Percentiles rank a stretch among this genome's conserved stretches.
Evolutionary conservation across 2,329 filamentous ascomycete genomes (phyloP).

Genomic region (Penicillium sp.): DNA sequence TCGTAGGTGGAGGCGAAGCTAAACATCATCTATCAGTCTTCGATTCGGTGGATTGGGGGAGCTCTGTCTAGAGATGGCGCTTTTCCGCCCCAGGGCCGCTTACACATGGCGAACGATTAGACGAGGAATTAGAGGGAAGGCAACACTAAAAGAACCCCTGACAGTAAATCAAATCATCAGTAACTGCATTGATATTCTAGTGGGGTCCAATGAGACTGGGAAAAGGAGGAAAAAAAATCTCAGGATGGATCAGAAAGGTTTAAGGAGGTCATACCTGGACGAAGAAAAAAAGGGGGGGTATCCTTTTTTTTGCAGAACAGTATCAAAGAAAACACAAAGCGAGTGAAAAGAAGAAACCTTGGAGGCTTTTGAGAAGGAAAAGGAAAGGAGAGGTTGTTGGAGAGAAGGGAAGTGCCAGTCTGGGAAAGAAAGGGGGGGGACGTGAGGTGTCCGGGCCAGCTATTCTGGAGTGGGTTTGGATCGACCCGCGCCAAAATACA

Average conservation of each 20-base stretch:
- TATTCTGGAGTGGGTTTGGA: conserved; percentile 25
- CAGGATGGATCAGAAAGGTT: neutral
- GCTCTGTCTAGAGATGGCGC: neutral
- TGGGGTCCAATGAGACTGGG: conserved; percentile 9
- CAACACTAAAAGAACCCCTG: conserved; percentile 30
- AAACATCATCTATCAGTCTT: conserved; percentile 26
- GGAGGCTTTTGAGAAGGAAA: conserved; percentile 15
- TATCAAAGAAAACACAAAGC: conserved; percentile 15
- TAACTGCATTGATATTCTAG: conserved; percentile 1
- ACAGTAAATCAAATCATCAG: conserved; percentile 14
- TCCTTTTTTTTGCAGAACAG: neutral
- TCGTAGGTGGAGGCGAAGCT: conserved; percentile 35
- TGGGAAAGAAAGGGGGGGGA: conserved; percentile 36
- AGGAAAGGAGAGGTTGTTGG: conserved; percentile 27
- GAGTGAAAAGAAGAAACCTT: conserved; percentile 23
- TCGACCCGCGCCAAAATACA: conserved; percentile 13
- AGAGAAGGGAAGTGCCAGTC: conserved; percentile 24
- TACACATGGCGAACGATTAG: conserved; percentile 40
- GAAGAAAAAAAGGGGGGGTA: conserved; percentile 16
- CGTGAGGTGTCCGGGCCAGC: conserved; percentile 20
- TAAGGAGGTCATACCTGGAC: conserved; percentile 16
- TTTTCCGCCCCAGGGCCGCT: conserved; percentile 21
- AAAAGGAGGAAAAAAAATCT: neutral
- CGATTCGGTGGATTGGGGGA: conserved; percentile 4
- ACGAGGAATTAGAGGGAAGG: conserved; percentile 16